phyloP scores from a whole-genome alignment of 176 grass and related monocot genomes.

The Saccharum officinarum region DNA sequence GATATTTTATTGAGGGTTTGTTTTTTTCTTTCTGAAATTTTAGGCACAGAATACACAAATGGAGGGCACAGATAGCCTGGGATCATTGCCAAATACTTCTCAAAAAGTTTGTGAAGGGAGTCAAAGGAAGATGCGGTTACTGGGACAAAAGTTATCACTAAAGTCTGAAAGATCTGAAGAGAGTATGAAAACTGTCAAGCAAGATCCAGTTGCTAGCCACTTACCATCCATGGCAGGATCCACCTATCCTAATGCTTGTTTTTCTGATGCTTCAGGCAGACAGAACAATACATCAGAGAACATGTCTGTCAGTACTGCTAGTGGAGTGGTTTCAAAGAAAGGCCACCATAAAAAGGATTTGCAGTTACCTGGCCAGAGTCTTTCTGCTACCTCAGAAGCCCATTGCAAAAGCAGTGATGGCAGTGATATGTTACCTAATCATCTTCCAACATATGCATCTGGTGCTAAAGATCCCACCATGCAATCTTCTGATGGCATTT shows the following conservation, averaged over 20 bases:
- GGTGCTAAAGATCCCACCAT: not conserved
- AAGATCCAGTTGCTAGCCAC: conserved; percentile 23
- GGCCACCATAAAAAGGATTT: conserved; percentile 26
- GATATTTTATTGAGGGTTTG: not conserved
- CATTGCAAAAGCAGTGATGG: conserved; percentile 9
- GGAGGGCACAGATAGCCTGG: conserved; percentile 36
- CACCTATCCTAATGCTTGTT: conserved; percentile 16
- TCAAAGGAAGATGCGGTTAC: conserved; percentile 56
- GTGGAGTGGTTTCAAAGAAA: conserved; percentile 32
- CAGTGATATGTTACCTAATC: conserved; percentile 16
- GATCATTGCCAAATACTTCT: conserved; percentile 29
- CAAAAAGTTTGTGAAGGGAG: conserved; percentile 30
- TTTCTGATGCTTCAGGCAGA: conserved; percentile 41
- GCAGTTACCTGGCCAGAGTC: conserved; percentile 18
- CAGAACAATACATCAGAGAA: conserved; percentile 20
- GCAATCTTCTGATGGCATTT: conserved; percentile 37
- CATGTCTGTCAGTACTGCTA: conserved; percentile 16
- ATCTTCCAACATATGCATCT: conserved; percentile 29
- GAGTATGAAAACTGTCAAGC: conserved; percentile 31
- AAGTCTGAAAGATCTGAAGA: conserved; percentile 43
- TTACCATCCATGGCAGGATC: conserved; percentile 2
- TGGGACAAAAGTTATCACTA: conserved; percentile 49
- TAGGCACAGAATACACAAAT: conserved; percentile 44
- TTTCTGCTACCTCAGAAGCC: conserved; percentile 24
- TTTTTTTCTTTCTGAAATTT: not conserved